These are phyloP conservation scores for Globisporangium apiculatum DNA, from an alignment of 352 stramenopile genomes.

Conservation along the genomic window DNA sequence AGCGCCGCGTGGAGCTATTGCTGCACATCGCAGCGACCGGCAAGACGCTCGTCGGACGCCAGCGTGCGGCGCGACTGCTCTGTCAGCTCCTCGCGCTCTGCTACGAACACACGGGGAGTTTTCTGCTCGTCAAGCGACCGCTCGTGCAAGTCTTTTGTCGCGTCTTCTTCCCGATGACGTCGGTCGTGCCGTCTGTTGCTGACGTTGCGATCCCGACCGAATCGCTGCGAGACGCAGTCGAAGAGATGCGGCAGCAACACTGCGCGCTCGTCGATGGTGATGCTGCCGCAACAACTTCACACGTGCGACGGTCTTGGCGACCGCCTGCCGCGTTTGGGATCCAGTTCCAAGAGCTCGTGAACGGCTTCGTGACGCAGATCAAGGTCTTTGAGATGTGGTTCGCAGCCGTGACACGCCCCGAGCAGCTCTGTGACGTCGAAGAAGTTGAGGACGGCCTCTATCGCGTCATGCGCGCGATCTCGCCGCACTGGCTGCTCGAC, in stretches of 20 bases:
- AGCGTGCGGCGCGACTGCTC: conserved; percentile 35
- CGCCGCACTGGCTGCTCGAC: conserved; percentile 38
- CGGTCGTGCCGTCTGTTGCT: not conserved
- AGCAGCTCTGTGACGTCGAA: conserved; percentile 31
- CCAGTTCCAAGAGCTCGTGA: conserved; percentile 41
- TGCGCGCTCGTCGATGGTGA: conserved; percentile 13
- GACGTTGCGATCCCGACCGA: conserved; percentile 18
- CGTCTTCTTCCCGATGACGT: conserved; percentile 29
- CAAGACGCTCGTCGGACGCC: conserved; percentile 20
- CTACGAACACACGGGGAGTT: conserved; percentile 61
- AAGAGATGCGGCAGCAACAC: conserved; percentile 35
- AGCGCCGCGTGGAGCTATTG: conserved; percentile 35
- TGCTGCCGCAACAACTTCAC: not conserved
- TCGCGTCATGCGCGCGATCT: conserved; percentile 42
- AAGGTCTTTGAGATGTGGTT: conserved; percentile 55
- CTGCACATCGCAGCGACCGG: conserved; percentile 38
- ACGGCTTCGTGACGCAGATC: conserved; percentile 43
- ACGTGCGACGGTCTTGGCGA: too few relatives aligned
- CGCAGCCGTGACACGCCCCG: conserved; percentile 18
- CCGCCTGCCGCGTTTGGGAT: conserved; percentile 25
- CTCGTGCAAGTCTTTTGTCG: conserved; percentile 39
- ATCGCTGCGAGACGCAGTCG: conserved; percentile 37
- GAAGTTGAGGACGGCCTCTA: conserved; percentile 62
- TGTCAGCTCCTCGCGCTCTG: conserved; percentile 36
- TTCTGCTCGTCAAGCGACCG: conserved; percentile 38